These are phyloP conservation scores for Botrytis hyacinthi DNA, from an alignment of 2,329 filamentous ascomycete species.

Conservation along the genomic window DNA sequence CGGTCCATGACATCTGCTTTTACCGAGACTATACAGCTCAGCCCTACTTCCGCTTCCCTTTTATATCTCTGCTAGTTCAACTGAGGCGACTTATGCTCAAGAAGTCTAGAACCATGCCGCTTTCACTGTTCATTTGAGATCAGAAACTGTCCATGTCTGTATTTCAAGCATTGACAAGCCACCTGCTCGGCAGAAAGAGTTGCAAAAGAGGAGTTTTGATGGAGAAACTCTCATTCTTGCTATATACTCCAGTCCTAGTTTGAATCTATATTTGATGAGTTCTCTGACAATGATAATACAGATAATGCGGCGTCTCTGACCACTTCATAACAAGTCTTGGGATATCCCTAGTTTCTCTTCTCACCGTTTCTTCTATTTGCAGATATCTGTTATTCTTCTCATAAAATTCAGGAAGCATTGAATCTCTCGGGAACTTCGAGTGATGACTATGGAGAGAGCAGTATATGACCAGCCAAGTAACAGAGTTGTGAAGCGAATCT, in stretches of 20 bases:
- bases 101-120: not conserved
- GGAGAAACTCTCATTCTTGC: not conserved
- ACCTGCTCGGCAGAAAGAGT: not conserved
- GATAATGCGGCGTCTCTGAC: not conserved
- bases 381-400: not conserved
- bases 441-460: not conserved
- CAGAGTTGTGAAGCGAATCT: too few species aligned
- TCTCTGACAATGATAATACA: not conserved
- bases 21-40: not conserved
- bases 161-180: not conserved
- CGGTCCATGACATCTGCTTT: too few species aligned
- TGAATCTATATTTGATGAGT: not conserved
- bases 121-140: not conserved
- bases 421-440: not conserved
- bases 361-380: not conserved
- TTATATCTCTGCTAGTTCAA: not conserved
- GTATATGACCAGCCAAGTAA: accelerated
- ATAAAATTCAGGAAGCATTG: not conserved
- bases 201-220: too few species aligned
- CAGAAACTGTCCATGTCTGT: not conserved
- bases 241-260: accelerated
- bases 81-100: not conserved
- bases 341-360: not conserved
- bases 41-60: not conserved
- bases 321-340: not conserved